These are phyloP conservation scores for Crithidia acanthocephali DNA, from an alignment of 208 protist species.

Conservation along the genomic window DNA sequence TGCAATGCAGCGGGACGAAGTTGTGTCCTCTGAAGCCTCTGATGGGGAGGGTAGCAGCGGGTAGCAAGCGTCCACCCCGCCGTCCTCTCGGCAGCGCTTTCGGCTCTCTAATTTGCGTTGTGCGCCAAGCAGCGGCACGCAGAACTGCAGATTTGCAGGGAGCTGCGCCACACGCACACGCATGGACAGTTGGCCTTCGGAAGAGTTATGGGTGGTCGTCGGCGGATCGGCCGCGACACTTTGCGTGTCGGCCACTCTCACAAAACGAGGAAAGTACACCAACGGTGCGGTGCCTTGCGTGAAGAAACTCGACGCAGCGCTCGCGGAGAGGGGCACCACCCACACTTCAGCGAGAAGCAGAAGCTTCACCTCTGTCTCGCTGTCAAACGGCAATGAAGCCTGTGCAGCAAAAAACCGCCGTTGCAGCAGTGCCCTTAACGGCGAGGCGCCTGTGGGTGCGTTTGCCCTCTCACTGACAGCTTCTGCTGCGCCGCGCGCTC, in stretches of 20 bases:
- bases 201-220: background rate
- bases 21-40: background rate
- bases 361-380: background rate
- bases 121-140: background rate
- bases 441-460: background rate
- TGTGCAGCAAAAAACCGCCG: constrained; percentile 15
- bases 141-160: background rate
- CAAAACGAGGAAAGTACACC: constrained; percentile 5
- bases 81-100: constrained; percentile 10
- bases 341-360: constrained; percentile 19
- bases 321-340: constrained; percentile 36
- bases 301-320: no score
- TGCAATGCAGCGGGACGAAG: background rate
- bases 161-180: background rate
- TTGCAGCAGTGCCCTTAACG: constrained; percentile 9
- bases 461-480: background rate
- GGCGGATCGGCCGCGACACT: background rate
- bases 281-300: no score
- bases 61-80: background rate
- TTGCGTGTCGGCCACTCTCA: background rate
- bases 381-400: constrained; percentile 3
- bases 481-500: background rate
- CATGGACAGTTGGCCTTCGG: background rate
- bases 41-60: background rate
- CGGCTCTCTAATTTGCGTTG: background rate